Evolutionary conservation across 176 grass and related monocot genomes (phyloP).

Genomic region (Eragrostis nindensis): DNA sequence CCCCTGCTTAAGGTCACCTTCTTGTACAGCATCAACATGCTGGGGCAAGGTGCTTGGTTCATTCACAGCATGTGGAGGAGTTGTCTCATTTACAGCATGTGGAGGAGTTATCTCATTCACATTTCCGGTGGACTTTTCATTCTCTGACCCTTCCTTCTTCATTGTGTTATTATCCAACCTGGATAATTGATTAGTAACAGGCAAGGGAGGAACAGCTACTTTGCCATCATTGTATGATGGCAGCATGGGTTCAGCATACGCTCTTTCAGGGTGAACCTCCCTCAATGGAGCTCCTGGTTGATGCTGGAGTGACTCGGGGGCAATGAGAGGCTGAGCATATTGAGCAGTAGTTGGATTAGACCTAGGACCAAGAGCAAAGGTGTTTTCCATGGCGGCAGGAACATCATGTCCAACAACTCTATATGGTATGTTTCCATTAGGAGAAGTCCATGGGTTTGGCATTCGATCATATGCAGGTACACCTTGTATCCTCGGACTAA

Average conservation of each 20-base stretch:
- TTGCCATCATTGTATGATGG: conserved; percentile 35
- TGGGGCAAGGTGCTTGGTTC: conserved; percentile 39
- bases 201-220: conserved; percentile 41
- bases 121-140: conserved; percentile 33
- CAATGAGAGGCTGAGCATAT: conserved; percentile 43
- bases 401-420: conserved; percentile 66
- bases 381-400: conserved; percentile 46
- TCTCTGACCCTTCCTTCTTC: conserved; percentile 37
- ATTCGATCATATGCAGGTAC: conserved; percentile 57
- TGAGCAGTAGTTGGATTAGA: conserved; percentile 50
- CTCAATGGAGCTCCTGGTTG: conserved; percentile 41
- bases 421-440: conserved; percentile 51
- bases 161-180: conserved; percentile 34
- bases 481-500: conserved; percentile 64
- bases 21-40: conserved; percentile 37
- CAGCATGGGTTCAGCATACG: conserved; percentile 28
- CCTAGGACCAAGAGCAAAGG: conserved; percentile 48
- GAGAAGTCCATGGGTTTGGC: conserved; percentile 46
- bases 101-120: too few relatives aligned
- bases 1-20: conserved; percentile 38
- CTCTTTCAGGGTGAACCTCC: conserved; percentile 51
- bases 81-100: too few relatives aligned
- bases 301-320: conserved; percentile 55
- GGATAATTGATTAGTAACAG: conserved; percentile 35
- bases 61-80: conserved; percentile 19